Evolutionary conservation across 2,329 filamentous ascomycete species (phyloP), one percentile per base, ranked within the genome.

Genomic region (Colletotrichum theobromicola): DNA sequence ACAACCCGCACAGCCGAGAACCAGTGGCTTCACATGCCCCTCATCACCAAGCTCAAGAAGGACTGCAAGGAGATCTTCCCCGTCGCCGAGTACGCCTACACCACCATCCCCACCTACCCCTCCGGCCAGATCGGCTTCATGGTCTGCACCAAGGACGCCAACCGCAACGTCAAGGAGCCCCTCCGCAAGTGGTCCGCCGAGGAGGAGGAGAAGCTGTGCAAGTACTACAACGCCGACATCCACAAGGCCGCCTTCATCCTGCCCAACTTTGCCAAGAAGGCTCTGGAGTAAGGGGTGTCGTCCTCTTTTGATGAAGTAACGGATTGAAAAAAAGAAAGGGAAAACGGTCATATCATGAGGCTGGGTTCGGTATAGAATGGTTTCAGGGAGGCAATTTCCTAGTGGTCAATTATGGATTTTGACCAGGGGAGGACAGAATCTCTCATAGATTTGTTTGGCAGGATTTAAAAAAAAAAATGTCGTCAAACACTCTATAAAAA

Each of bases 61-160:
- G 92, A 95, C 83, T 98, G 96, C 94, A 94, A 94, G 86, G 94
- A 97, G 86, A 94, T 99, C 86, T 99, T 99, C 93, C 96, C 97
- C 78, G 94, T 95, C 77, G 97, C 94, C 85, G 97, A 99, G 89
- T 99, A 98, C 88, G 97, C 94, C 81, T 99, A 98, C 92, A 98
- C 96, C 82, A 98, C 96, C 81, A 99, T 99, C 86, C 97, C 97
- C 75, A 99, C 97, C 83, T 99, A 99, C 90, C 97, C 97, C 79
- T 98, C 95, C 72, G 97, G 97, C 84, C 97, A 99, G 90, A 99
- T 99, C 82, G 97, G 97, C 84, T 99, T 99, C 93, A 98, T 99
- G 96, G 95, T 99, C 83, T 98, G 97, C 93, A 94, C 91, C 93
- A 98, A 99, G 92, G 96, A 98, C 84, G 88, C 92, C 84, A 92